These are phyloP conservation scores for Fusarium nygamai DNA, from an alignment of 2,329 filamentous ascomycete genomes.

Conservation along the genomic window DNA sequence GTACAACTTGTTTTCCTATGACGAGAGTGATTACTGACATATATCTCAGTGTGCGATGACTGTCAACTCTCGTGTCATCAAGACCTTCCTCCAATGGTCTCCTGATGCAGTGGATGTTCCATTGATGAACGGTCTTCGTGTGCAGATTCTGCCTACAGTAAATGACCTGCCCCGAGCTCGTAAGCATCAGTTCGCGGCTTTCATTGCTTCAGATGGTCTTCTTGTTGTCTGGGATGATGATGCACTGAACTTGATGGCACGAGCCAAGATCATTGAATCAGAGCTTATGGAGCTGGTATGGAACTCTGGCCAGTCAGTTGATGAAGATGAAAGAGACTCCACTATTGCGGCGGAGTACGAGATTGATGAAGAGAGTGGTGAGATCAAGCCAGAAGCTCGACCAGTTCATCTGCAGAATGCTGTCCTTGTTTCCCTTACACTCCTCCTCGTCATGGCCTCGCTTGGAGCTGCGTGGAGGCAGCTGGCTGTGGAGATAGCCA, in stretches of 20 bases:
- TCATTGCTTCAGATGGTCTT: constrained; percentile 75
- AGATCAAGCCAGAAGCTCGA: constrained; percentile 70
- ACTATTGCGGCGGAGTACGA: constrained; percentile 61
- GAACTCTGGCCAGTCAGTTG: constrained; percentile 67
- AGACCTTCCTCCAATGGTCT: constrained; percentile 78
- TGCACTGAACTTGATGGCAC: constrained; percentile 72
- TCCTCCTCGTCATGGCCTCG: constrained; percentile 71
- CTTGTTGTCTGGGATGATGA: constrained; percentile 88
- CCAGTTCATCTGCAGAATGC: constrained; percentile 77
- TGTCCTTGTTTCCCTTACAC: constrained; percentile 72
- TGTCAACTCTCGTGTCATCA: constrained; percentile 81
- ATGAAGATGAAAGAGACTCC: constrained; percentile 62
- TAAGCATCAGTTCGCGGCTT: constrained; percentile 84
- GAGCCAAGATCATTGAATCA: constrained; percentile 77
- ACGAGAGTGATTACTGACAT: neutral
- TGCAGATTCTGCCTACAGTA: constrained; percentile 78
- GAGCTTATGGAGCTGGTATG: constrained; percentile 83
- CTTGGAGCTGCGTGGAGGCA: constrained; percentile 76
- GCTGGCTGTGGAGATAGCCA: constrained; percentile 73
- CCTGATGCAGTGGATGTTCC: constrained; percentile 80
- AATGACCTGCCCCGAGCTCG: constrained; percentile 75
- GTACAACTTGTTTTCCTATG: constrained; percentile 25
- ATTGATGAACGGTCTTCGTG: constrained; percentile 77
- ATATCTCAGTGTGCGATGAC: constrained; percentile 76
- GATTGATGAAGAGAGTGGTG: constrained; percentile 77